These are phyloP conservation scores for Arthroderma sp. DNA, from an alignment of 2,329 filamentous ascomycete genomes.

Conservation along the genomic window DNA sequence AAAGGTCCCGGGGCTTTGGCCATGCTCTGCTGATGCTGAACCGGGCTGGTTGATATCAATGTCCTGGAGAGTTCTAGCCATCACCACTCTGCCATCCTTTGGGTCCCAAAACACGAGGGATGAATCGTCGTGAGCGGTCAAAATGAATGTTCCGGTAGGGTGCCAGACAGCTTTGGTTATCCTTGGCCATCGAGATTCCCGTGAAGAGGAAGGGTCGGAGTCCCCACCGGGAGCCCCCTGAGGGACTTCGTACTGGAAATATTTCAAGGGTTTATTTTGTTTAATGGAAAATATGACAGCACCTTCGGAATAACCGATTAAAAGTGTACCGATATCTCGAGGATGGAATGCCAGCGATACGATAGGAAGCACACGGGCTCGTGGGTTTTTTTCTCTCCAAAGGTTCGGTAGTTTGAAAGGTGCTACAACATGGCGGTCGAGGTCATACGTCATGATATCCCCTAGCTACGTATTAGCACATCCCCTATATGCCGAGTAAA, in stretches of 20 bases:
- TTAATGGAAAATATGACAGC: slow-evolving; percentile 92
- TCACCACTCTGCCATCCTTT: slow-evolving; percentile 71
- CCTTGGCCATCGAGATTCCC: slow-evolving; percentile 54
- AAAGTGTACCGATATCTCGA: slow-evolving; percentile 75
- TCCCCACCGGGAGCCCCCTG: slow-evolving; percentile 70
- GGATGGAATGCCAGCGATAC: slow-evolving; percentile 77
- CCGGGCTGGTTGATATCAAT: slow-evolving; percentile 58
- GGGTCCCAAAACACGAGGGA: slow-evolving; percentile 91
- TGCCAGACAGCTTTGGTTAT: slow-evolving; percentile 85
- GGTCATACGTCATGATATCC: slow-evolving; percentile 81
- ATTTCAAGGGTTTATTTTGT: slow-evolving; percentile 64
- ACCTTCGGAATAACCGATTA: slow-evolving; percentile 83
- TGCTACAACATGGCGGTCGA: slow-evolving; percentile 66
- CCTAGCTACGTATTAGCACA: slow-evolving; percentile 29
- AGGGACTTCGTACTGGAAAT: slow-evolving; percentile 71
- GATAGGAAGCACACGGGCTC: slow-evolving; percentile 50
- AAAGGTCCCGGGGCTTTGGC: slow-evolving; percentile 37
- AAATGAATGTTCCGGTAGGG: slow-evolving; percentile 77
- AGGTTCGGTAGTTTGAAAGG: slow-evolving; percentile 76
- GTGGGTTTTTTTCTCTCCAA: slow-evolving; percentile 62
- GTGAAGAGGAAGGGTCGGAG: slow-evolving; percentile 48
- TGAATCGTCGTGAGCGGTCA: slow-evolving; percentile 79
- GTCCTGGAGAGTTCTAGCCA: slow-evolving; percentile 68
- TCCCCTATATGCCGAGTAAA: not conserved
- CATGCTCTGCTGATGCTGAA: slow-evolving; percentile 19